Evolutionary conservation across 805 yeast genomes (phyloP), one percentile per base, ranked within the genome.

Genomic region (Teunomyces aglyptinius): DNA sequence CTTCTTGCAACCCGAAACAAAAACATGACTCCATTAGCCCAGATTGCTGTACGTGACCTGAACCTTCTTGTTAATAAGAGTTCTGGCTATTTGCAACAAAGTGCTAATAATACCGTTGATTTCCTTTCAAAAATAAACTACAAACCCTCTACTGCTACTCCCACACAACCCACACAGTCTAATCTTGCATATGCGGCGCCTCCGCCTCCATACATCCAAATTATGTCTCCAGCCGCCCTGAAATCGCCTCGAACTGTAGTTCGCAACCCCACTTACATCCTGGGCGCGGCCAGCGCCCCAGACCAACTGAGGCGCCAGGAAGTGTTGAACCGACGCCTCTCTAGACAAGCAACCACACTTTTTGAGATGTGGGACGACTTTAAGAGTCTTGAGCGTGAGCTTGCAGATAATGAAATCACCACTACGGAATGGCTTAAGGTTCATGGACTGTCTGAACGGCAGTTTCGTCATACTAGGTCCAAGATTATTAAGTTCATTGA

Each of bases 311-410:
- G 53, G 38, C 49, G 66, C 11, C 57, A 56, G 38, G 38, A 49
- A 3, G 61, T 59, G 8, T 40, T 63, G 29, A 50, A 50, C 33
- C 35, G 65, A 26, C 47, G 65, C 43, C 55, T 62, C 28, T 62
- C 66, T 4, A 32, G 67, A 38, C 67, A 63, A 40, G 65, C 67
- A 0, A 50, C 56, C 28, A 57, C 64, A 12, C 44, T 64, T 7
- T 60, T 56, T 45, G 68, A 64, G 47, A 60, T 64, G 67, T 64
- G 69, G 69, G 63, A 64, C 47, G 69, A 64, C 47, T 64, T 61
- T 48, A 64, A 63, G 43, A 51, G 59, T 4, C 47, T 64, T 19
- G 68, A 63, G 38, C 45, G 49, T 19, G 63, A 55, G 15, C 49
- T 64, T 31, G 55, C 53, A 12, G 56, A 56, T 19, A 53, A 58